Base-by-base conservation (phyloP, 2,329 filamentous ascomycete genomes). In the Fusarium udum region DNA sequence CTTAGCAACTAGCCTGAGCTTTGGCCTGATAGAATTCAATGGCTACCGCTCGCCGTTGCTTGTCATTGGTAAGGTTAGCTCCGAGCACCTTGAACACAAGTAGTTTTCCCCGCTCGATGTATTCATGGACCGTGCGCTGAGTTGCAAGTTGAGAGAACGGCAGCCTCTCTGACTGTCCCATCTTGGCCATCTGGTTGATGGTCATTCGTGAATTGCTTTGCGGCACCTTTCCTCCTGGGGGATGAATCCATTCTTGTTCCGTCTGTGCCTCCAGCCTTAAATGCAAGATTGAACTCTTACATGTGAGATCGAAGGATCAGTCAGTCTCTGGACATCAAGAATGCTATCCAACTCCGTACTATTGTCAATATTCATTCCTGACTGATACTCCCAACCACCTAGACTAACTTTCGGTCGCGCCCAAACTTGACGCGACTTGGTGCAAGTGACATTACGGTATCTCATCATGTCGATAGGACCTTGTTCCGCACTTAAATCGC, bases 201-300 rank as follows among this genome's bases (percentile, higher is more conserved):
- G 66, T 71, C 61, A 78, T 78, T 78, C 76, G 76, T 48, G 76
- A 78, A 64, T 69, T 63, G 57, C 46, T 71, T 63, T 62, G 57
- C 56, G 64, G 68, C 76, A 71, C 76, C 76, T 75, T 78, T 65
- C 76, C 76, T 65, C 62, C 67, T 76, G 69, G 51, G 75, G 76
- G 76, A 78, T 67, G 69, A 76, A 77, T 70, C 76, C 70, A 70
- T 75, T 68, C 70, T 77, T 43, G 67, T 71, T 77, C 76, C 61
- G 74, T 77, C 68, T 72, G 63, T 61, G 73, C 59, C 66, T 73
- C 72, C 71, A 78, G 76, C 76, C 76, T 74, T 75, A 77, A 77
- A 77, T 77, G 75, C 74, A 74, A 73, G 71, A 74, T 74, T 71
- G 59, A 70, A 73, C 68, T 75, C 67, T 72, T 69, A 69, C 69